phyloP scores from a whole-genome alignment of 1,284 basidiomycete species.

The Apiotrichum domesticum region DNA sequence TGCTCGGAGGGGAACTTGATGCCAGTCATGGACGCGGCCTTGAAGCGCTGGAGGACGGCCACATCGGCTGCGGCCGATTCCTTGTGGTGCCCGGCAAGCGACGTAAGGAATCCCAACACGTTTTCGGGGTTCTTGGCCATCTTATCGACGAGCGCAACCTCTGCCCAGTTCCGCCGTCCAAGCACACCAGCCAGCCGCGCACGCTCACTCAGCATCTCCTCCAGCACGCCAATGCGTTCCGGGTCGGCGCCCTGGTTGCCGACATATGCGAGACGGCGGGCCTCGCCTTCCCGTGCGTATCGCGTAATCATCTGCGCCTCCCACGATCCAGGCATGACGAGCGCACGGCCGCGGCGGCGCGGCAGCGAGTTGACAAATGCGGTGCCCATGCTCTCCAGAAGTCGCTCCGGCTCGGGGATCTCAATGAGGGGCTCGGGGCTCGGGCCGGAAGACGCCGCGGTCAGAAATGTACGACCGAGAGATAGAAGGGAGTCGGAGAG shows the following conservation, averaged over 20 bases:
- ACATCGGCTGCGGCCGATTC: slow-evolving; percentile 69
- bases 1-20: slow-evolving; percentile 7
- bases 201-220: slow-evolving; percentile 66
- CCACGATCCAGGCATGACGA: slow-evolving; percentile 72
- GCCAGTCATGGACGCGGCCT: slow-evolving; percentile 59
- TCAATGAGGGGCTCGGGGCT: slow-evolving; percentile 27
- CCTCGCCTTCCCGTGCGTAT: slow-evolving; percentile 73
- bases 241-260: slow-evolving; percentile 56
- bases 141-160: slow-evolving; percentile 81
- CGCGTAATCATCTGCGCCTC: slow-evolving; percentile 90
- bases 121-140: slow-evolving; percentile 93
- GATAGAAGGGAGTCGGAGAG: slow-evolving; percentile 88
- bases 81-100: slow-evolving; percentile 67
- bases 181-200: slow-evolving; percentile 73
- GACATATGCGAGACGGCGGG: slow-evolving; percentile 72
- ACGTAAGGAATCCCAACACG: slow-evolving; percentile 72
- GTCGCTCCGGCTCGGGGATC: slow-evolving; percentile 35
- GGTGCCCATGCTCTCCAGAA: slow-evolving; percentile 41
- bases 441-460: slow-evolving; percentile 51
- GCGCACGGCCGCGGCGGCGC: slow-evolving; percentile 52
- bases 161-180: slow-evolving; percentile 72
- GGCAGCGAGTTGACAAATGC: slow-evolving; percentile 53
- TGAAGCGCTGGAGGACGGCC: slow-evolving; percentile 62
- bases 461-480: slow-evolving; percentile 77
- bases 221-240: slow-evolving; percentile 55